A percentile compares a stretch with the other conserved stretches of the same genome.
Evolutionary conservation across 306 rosid genomes (phyloP).

Genomic region (Cucumis sativus): Cucumber_9930_V3 NC_026657.2:26633001-26633500

Average conservation of each 20-base stretch:
- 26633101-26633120: neutral
- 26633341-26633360: neutral
- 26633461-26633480: neutral
- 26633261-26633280: neutral
- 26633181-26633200: neutral
- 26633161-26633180: neutral
- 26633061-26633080: neutral
- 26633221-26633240: neutral
- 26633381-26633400: neutral
- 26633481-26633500: neutral
- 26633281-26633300: neutral
- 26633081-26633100: neutral
- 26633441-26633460: neutral
- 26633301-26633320: neutral
- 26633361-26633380: neutral
- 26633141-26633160: neutral
- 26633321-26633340: neutral
- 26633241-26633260: neutral
- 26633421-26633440: neutral
- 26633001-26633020: neutral
- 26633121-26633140: neutral
- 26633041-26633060: neutral
- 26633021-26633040: neutral
- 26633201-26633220: neutral
- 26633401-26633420: neutral